phyloP scores from a whole-genome alignment of 352 stramenopile genomes.

The Phytophthora citricola region DNA sequence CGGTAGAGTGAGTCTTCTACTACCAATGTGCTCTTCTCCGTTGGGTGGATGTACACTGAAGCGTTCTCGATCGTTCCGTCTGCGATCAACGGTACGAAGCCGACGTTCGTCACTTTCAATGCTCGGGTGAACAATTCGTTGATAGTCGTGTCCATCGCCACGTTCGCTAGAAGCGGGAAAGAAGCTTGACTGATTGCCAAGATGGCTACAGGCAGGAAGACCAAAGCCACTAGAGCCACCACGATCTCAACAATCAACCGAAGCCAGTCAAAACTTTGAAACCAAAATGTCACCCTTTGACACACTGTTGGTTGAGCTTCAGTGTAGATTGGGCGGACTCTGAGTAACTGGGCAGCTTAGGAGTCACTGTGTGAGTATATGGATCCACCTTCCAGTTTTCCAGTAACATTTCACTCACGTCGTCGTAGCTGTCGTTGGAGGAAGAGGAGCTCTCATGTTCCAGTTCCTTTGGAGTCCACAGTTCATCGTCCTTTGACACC shows the following conservation, averaged over 20 bases:
- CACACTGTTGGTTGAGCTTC: neutral
- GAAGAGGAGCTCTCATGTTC: conserved; percentile 4
- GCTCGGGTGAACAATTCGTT: conserved; percentile 45
- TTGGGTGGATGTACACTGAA: conserved; percentile 32
- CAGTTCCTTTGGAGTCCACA: conserved; percentile 27
- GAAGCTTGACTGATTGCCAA: conserved; percentile 25
- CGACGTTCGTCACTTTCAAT: conserved; percentile 20
- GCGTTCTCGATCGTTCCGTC: conserved; percentile 27
- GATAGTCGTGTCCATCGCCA: conserved; percentile 51
- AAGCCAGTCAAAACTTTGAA: conserved; percentile 22
- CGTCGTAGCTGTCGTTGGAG: conserved; percentile 26
- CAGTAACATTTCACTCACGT: conserved; percentile 22
- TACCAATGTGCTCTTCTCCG: conserved; percentile 8
- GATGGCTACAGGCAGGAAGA: conserved; percentile 22
- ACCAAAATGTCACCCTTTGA: conserved; percentile 1
- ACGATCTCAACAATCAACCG: conserved; percentile 10
- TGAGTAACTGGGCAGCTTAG: conserved; percentile 16
- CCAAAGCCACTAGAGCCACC: conserved; percentile 17
- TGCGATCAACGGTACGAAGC: conserved; percentile 31
- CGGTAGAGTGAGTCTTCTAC: conserved; percentile 1
- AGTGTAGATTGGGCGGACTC: neutral
- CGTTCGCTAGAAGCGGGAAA: conserved; percentile 29
- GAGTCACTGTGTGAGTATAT: conserved; percentile 20
- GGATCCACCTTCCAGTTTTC: conserved; percentile 18
- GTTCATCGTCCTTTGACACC: conserved; percentile 16